These are phyloP conservation scores for Calonectria hawksworthii DNA, from an alignment of 2,329 filamentous ascomycete species.

Conservation along the genomic window DNA sequence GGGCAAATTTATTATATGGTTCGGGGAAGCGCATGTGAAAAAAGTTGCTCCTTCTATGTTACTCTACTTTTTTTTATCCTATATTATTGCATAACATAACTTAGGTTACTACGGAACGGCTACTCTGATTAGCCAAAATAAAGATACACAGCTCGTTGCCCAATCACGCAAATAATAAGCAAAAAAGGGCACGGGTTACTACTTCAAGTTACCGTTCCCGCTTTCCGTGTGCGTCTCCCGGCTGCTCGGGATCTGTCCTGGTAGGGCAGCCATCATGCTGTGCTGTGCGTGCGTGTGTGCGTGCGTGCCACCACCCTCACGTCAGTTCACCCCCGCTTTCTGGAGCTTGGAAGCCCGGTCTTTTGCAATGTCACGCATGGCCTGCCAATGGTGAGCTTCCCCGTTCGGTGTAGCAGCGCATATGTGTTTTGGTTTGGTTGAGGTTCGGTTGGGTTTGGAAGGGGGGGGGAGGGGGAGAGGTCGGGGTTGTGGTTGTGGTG, in stretches of 20 bases:
- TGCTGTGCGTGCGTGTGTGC: no score
- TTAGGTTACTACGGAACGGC: not conserved
- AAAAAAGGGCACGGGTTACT: not conserved
- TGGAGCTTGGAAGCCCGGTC: constrained; percentile 72
- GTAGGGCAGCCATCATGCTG: not conserved
- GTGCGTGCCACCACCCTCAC: not conserved
- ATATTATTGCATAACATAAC: not conserved
- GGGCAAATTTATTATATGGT: no score
- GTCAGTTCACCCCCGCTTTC: constrained; percentile 3
- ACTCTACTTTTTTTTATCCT: not conserved
- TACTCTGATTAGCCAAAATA: not conserved
- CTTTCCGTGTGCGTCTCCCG: not conserved
- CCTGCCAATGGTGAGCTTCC: constrained; percentile 60
- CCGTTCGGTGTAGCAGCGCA: not conserved
- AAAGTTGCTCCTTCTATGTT: constrained; percentile 4
- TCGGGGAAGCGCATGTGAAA: constrained; percentile 6
- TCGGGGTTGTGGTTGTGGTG: no score
- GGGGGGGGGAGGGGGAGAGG: no score
- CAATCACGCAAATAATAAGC: not conserved
- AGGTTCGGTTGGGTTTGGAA: no score
- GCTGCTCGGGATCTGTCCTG: not conserved
- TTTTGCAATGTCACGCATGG: constrained; percentile 92
- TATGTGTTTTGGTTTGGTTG: not conserved
- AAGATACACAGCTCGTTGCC: no score
- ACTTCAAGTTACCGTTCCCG: constrained; percentile 7